Percentiles rank a stretch among this genome's conserved stretches.
Evolutionary conservation across 2,329 filamentous ascomycete species (phyloP).

Genomic region (Bimuria novae-zelandiae): DNA sequence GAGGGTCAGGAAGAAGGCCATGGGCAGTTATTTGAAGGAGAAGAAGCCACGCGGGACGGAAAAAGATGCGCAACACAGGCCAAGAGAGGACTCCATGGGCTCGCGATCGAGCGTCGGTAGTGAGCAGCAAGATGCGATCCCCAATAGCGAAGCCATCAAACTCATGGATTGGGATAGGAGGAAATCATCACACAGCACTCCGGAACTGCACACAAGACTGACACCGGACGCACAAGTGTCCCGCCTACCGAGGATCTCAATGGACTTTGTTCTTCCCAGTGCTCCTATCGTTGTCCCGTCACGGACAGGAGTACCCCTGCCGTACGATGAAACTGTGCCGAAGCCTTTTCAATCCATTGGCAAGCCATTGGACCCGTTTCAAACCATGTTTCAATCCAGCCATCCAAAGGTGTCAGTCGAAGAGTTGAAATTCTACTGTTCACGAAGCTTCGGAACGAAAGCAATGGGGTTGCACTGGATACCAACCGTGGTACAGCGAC

Average conservation of each 20-base stretch:
- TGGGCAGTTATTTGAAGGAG: constrained; percentile 36
- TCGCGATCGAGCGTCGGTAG: constrained; percentile 22
- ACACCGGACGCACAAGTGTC: constrained; percentile 14
- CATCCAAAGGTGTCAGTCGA: constrained; percentile 38
- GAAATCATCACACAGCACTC: constrained; percentile 9
- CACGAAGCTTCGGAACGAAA: constrained; percentile 37
- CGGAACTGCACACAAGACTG: constrained; percentile 2
- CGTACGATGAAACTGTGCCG: constrained; percentile 23
- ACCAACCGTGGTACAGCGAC: constrained; percentile 36
- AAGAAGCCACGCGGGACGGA: constrained; percentile 20
- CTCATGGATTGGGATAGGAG: constrained; percentile 13
- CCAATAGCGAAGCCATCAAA: constrained; percentile 16
- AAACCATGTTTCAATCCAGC: constrained; percentile 39
- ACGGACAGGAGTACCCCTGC: constrained; percentile 16
- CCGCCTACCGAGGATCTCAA: constrained; percentile 6
- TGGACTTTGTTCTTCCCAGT: constrained; percentile 21
- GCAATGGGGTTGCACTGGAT: constrained; percentile 43
- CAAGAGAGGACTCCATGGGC: constrained; percentile 22
- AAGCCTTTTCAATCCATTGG: constrained; percentile 36
- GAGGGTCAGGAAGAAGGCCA: constrained; percentile 41
- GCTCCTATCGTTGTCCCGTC: constrained; percentile 29
- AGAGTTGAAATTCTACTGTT: constrained; percentile 42
- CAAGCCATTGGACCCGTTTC: constrained; percentile 40
- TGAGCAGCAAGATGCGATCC: constrained; percentile 14
- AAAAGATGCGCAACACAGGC: constrained; percentile 8